Evolutionary conservation across 352 stramenopile genomes (phyloP).

Genomic region (Peronosclerospora sorghi): DNA sequence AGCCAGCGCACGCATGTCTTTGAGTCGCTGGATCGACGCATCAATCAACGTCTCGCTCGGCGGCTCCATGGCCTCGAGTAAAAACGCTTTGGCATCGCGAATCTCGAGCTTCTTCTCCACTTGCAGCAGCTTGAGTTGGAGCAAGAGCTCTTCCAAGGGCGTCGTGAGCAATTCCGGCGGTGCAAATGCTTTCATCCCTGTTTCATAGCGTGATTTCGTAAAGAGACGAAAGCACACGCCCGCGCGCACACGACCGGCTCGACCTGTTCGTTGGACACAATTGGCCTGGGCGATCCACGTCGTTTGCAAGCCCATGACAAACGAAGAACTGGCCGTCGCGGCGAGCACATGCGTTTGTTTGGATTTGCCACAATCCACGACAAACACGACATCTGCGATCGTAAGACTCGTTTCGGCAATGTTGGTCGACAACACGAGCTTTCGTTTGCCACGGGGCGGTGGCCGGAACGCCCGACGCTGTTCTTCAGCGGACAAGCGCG

Average conservation of each 20-base stretch:
- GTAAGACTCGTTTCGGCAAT: constrained; percentile 95
- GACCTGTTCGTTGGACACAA: constrained; percentile 85
- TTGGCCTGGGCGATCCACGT: constrained; percentile 82
- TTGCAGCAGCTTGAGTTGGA: constrained; percentile 69
- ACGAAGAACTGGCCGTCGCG: constrained; percentile 57
- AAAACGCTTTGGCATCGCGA: constrained; percentile 68
- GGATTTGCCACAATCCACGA: constrained; percentile 77
- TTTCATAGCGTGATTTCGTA: constrained; percentile 48
- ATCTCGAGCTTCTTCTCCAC: constrained; percentile 70
- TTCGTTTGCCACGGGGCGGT: constrained; percentile 46
- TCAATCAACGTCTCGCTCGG: constrained; percentile 86
- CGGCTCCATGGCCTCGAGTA: constrained; percentile 88
- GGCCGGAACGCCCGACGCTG: constrained; percentile 61
- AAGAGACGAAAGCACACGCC: constrained; percentile 89
- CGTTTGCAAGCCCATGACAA: constrained; percentile 84
- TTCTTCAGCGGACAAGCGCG: constrained; percentile 53
- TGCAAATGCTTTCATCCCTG: constrained; percentile 67
- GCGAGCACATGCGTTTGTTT: constrained; percentile 65
- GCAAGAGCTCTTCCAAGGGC: constrained; percentile 56
- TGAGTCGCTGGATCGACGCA: constrained; percentile 82
- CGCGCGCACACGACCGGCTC: constrained; percentile 87
- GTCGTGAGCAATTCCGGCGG: constrained; percentile 61
- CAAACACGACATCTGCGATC: constrained; percentile 91
- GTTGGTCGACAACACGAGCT: constrained; percentile 89
- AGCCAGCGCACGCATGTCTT: constrained; percentile 64